These are phyloP conservation scores for Trichoderma gracile DNA, from an alignment of 2,329 filamentous ascomycete species.

Conservation along the genomic window DNA sequence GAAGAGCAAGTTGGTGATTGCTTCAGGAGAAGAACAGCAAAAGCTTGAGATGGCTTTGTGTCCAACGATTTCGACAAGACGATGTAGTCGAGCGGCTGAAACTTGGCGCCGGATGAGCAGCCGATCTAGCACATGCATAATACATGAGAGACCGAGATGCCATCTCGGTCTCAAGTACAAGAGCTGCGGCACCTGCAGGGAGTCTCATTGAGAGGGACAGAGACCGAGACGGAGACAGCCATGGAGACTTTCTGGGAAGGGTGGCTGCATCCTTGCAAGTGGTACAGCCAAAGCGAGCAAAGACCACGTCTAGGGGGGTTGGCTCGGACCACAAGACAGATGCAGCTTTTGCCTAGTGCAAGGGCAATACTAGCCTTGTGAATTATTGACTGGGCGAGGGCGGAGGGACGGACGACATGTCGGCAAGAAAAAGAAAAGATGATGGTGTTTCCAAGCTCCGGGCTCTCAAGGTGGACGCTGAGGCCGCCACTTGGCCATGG, in stretches of 20 bases:
- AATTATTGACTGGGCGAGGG: conserved; percentile 12
- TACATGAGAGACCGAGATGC: conserved; percentile 5
- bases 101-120: conserved; percentile 1
- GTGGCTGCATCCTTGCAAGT: conserved; percentile 11
- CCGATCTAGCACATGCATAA: conserved; percentile 19
- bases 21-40: not conserved
- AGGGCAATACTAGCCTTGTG: conserved; percentile 12
- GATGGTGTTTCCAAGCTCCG: not conserved
- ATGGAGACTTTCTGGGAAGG: conserved; percentile 15
- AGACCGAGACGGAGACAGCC: not conserved
- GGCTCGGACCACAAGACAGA: conserved; percentile 18
- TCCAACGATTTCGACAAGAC: not conserved
- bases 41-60: not conserved
- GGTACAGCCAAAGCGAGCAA: conserved; percentile 22
- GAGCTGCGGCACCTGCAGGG: conserved; percentile 3
- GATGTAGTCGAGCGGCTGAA: conserved; percentile 2
- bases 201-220: conserved; percentile 1
- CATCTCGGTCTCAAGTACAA: conserved; percentile 3
- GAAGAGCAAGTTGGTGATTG: not conserved
- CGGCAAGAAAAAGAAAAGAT: conserved; percentile 8
- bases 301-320: conserved; percentile 17
- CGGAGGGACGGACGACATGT: not conserved
- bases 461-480: conserved; percentile 10
- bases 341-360: conserved; percentile 14
- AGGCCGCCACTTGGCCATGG: conserved; percentile 7